These are phyloP conservation scores for Annulohypoxylon truncatum DNA, from an alignment of 2,329 filamentous ascomycete genomes.

Conservation along the genomic window DNA sequence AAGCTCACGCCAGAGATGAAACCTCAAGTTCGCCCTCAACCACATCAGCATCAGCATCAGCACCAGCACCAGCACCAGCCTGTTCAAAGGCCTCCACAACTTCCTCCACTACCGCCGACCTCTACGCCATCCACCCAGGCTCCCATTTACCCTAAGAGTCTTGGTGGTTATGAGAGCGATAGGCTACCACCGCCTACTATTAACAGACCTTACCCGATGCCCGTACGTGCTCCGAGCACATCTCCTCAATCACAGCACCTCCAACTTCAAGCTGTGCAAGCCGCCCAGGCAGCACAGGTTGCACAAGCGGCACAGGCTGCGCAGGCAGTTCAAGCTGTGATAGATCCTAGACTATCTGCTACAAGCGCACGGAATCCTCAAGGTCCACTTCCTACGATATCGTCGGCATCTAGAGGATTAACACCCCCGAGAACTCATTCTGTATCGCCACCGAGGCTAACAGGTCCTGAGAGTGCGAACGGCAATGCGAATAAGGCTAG, in stretches of 20 bases:
- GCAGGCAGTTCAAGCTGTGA: constrained; percentile 52
- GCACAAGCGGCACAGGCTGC: constrained; percentile 49
- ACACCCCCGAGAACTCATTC: constrained; percentile 62
- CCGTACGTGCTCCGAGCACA: constrained; percentile 46
- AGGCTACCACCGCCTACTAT: constrained; percentile 42
- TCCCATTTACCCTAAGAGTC: constrained; percentile 42
- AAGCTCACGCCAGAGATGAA: constrained; percentile 48
- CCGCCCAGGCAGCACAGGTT: constrained; percentile 42
- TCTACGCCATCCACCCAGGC: constrained; percentile 36
- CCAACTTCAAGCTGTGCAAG: constrained; percentile 57
- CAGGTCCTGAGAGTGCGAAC: constrained; percentile 50
- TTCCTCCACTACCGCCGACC: constrained; percentile 35
- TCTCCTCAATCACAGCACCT: constrained; percentile 60
- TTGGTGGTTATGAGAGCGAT: constrained; percentile 42
- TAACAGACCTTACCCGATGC: constrained; percentile 43
- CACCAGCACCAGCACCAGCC: constrained; percentile 36
- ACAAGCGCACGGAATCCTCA: constrained; percentile 54
- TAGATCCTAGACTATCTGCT: constrained; percentile 53
- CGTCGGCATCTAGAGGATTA: constrained; percentile 45
- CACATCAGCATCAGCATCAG: constrained; percentile 36
- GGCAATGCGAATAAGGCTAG: constrained; percentile 56
- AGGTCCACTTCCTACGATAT: constrained; percentile 59
- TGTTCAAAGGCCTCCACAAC: constrained; percentile 34
- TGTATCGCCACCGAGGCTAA: constrained; percentile 60
- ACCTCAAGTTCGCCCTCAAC: constrained; percentile 39